Base-by-base conservation (phyloP, 2,329 filamentous ascomycete genomes). In the Beauveria medogensis region DNA sequence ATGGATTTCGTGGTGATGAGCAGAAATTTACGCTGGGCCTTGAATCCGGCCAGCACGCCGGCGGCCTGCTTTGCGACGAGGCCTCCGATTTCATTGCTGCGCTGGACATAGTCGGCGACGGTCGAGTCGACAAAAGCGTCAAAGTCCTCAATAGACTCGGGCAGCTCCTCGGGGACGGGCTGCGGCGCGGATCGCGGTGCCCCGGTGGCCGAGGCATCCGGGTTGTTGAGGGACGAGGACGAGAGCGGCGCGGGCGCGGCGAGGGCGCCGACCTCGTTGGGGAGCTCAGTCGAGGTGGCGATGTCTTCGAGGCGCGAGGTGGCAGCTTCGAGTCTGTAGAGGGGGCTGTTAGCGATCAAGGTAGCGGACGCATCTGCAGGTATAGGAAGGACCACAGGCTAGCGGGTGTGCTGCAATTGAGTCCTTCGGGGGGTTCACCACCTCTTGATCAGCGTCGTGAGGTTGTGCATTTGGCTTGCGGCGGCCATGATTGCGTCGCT, bases 391-490 rank as follows among this genome's bases (percentile, higher is more conserved):
- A 64, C 14, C 52, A 24, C 34, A 14, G 8, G 41, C 52, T 51
- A 14, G 40, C 6, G 6, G 16, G 3, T 6, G 6, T 28, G 30
- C n/a, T 8, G 20, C 20, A 14, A 40, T 40, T 30, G 20, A 3
- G 28, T 40, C 5, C n/a, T 37, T 1, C 1, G 12, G 18, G 14
- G 18, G 10, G 10, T 20, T 26, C 9, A 37, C 9, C 84, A 97
- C 94, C 94, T 87, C 84, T 99, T 99, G 80, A 99, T 97, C 70
- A 99, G 85, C 59, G 94, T 99, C 41, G 92, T 95, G 65, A 99
- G 80, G 73, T 96, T 97, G 77, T 97, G 88, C 91, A 97, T 97
- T 70, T 92, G 90, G 77, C 83, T 90, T 64, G 86, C 78, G 67
- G 86, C 86, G 66, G 88, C 84, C 89, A 92, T 92, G 65, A 63